phyloP scores from a whole-genome alignment of 164 flowering plant genomes.

The Tinospora cordifolia region DNA sequence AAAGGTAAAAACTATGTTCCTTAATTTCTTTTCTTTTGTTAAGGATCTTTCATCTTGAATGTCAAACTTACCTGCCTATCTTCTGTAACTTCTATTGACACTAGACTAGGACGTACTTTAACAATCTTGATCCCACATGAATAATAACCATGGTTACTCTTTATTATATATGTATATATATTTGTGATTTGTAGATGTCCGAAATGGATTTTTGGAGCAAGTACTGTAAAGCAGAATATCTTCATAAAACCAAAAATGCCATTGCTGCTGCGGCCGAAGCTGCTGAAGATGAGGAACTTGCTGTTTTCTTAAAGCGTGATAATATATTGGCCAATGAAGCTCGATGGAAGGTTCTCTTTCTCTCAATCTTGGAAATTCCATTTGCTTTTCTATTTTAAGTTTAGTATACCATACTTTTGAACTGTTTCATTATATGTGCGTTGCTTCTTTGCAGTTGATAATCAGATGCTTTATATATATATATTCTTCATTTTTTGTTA shows the following conservation, averaged over 20 bases:
- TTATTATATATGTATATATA: background rate
- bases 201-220: slow-evolving; percentile 90
- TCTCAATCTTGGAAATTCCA: background rate
- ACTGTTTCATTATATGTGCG: background rate
- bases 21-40: background rate
- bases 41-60: background rate
- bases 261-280: slow-evolving; percentile 96
- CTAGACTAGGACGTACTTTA: background rate
- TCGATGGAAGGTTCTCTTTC: slow-evolving; percentile 55
- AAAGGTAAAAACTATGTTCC: slow-evolving; percentile 43
- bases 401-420: background rate
- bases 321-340: slow-evolving; percentile 77
- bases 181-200: slow-evolving; percentile 49
- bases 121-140: background rate
- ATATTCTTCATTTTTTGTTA: background rate
- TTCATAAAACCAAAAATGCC: slow-evolving; percentile 64
- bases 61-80: background rate
- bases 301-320: slow-evolving; percentile 79
- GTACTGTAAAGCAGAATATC: slow-evolving; percentile 88
- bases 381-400: background rate
- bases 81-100: background rate
- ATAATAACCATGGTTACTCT: background rate
- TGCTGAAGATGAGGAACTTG: slow-evolving; percentile 98
- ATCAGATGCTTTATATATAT: background rate
- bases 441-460: slow-evolving; percentile 5